Base-by-base conservation (phyloP, 2,329 filamentous ascomycete species). In the Penicillium sp. region DNA sequence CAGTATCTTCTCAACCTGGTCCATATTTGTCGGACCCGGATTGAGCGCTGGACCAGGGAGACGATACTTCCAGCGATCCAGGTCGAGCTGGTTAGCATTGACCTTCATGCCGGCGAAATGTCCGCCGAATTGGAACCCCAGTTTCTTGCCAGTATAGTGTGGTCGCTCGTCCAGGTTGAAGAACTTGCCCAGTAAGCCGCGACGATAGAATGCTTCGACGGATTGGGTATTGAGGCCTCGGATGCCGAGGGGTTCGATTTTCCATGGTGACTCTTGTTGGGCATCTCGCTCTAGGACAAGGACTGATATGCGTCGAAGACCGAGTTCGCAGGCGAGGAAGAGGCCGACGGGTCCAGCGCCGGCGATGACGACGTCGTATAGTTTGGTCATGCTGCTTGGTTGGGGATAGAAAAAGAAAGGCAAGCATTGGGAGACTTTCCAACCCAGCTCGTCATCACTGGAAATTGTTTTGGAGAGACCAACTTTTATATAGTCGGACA, bases 141-240 rank as follows among this genome's bases (percentile, higher is more conserved):
- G 16, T 69, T 61, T 55, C 60, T 56, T 18, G n/a, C 48, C 18
- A 26, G 28, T 3, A 5, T 18, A 16, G 18, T 21, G 24, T 10
- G 16, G 16, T 18, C 28, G 37, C 8, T 33, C 11, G 3, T 50
- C 46, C 31, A 14, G 19, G n/a, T 48, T 44, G 48, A 11, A 55
- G 28, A 31, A 37, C 29, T 31, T 37, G 36, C 18, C 42, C n/a
- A 76, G 63, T 6, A 78, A 58, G 2, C 73, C 75, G 7, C 75
- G 72, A 1, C 75, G 72, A 48, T 77, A 67, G 21, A 78, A 64
- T 4, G 65, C 58, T 51, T 77, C 75, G 16, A 71, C 42, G 1
- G 73, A 71, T 2, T 61, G 54, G 1, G 67, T 70, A 52, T 72
- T 74, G 14, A 77, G 52, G 26, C 71, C 73, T 2, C 42, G 42